These are phyloP conservation scores for Gomphus bonarii DNA, from an alignment of 1,284 basidiomycete genomes.

Conservation along the genomic window DNA sequence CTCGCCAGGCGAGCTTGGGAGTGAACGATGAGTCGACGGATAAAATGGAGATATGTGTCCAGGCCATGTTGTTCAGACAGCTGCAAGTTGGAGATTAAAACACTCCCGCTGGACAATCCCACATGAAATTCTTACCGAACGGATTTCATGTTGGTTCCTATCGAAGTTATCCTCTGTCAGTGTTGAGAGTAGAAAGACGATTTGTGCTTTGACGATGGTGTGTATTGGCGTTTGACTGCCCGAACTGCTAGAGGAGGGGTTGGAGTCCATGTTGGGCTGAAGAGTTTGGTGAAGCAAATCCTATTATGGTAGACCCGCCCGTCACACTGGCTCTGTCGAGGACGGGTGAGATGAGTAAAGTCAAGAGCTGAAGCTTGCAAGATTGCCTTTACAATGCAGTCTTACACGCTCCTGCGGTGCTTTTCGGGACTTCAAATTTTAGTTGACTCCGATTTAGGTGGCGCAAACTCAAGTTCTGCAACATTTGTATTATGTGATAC, in stretches of 20 bases:
- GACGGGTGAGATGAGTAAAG: background rate
- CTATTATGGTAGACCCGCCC: conserved; percentile 3
- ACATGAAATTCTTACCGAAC: conserved; percentile 54
- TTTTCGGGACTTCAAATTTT: background rate
- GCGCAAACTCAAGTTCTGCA: background rate
- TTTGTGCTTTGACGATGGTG: conserved; percentile 82
- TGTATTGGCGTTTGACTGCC: conserved; percentile 23
- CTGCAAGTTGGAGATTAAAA: conserved; percentile 31
- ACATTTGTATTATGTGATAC: background rate
- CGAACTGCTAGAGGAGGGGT: conserved; percentile 9
- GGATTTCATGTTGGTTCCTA: conserved; percentile 83
- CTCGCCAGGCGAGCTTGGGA: conserved; percentile 61
- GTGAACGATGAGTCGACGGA: conserved; percentile 83
- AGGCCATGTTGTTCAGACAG: conserved; percentile 90
- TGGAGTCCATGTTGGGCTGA: conserved; percentile 7
- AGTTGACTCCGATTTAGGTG: background rate
- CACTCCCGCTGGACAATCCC: background rate
- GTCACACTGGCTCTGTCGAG: conserved; percentile 4
- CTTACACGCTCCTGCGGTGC: background rate
- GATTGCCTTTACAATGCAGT: conserved; percentile 1
- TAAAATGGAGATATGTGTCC: conserved; percentile 92
- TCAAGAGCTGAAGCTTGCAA: background rate
- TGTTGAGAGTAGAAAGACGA: conserved; percentile 88
- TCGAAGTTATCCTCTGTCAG: conserved; percentile 93
- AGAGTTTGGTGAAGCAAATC: background rate